Conservation (phyloP, 2,329 filamentous ascomycete species). For the Cercospora canescens region DNA sequence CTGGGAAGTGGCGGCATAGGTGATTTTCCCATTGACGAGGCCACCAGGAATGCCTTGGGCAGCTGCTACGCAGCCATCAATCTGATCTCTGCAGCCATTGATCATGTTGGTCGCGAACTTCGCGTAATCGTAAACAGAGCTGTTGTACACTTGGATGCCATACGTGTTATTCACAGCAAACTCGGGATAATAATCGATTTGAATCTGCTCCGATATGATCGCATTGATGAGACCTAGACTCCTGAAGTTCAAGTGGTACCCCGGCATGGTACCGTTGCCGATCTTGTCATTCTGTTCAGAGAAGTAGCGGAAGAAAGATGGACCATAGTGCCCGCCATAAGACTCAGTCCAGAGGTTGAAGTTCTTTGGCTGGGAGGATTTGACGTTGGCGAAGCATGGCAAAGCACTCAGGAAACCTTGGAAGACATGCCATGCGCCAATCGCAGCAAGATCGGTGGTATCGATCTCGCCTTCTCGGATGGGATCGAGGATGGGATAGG, state of each 20-base stretch:
- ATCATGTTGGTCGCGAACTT: constrained; percentile 54
- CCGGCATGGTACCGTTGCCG: constrained; percentile 37
- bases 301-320: constrained; percentile 34
- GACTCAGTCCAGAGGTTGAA: constrained; percentile 37
- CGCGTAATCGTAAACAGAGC: constrained; percentile 57
- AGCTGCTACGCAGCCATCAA: constrained; percentile 54
- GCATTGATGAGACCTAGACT: constrained; percentile 54
- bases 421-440: constrained; percentile 56
- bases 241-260: constrained; percentile 34
- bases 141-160: constrained; percentile 57
- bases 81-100: constrained; percentile 50
- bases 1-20: constrained; percentile 43
- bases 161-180: constrained; percentile 58
- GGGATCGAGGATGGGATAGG: constrained; percentile 53
- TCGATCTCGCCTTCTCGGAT: constrained; percentile 45
- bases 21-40: constrained; percentile 23
- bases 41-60: constrained; percentile 35
- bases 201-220: constrained; percentile 52
- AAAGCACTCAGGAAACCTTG: constrained; percentile 56
- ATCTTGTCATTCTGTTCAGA: constrained; percentile 38
- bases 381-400: constrained; percentile 45
- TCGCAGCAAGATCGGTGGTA: constrained; percentile 58
- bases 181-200: constrained; percentile 60
- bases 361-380: constrained; percentile 46
- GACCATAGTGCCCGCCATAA: constrained; percentile 34